These are phyloP conservation scores for Calcarisporium arbuscula DNA, from an alignment of 2,329 filamentous ascomycete species.

Conservation along the genomic window DNA sequence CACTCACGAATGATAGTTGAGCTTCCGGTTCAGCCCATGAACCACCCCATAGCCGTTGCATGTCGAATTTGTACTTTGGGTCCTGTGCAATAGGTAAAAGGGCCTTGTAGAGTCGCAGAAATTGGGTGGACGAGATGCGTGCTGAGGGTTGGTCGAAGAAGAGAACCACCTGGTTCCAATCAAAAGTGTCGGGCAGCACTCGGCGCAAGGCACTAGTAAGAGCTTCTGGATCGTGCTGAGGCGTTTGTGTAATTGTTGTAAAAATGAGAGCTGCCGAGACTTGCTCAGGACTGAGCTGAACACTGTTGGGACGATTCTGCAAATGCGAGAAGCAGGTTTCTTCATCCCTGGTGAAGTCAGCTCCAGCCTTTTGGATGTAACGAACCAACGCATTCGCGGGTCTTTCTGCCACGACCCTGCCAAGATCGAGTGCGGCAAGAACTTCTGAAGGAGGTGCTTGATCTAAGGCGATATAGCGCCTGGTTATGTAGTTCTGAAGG, in stretches of 20 bases:
- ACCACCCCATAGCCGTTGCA: conserved; percentile 87
- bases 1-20: conserved; percentile 88
- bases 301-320: conserved; percentile 42
- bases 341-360: conserved; percentile 67
- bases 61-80: conserved; percentile 54
- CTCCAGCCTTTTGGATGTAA: conserved; percentile 67
- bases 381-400: conserved; percentile 52
- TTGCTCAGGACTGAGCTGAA: conserved; percentile 73
- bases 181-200: conserved; percentile 57
- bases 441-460: conserved; percentile 63
- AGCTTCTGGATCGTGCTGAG: conserved; percentile 43
- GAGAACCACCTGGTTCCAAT: conserved; percentile 65
- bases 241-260: conserved; percentile 51
- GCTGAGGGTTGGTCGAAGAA: conserved; percentile 76
- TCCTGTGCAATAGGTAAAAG: conserved; percentile 64
- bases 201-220: conserved; percentile 58
- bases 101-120: conserved; percentile 73
- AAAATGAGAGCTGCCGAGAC: conserved; percentile 74
- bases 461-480: conserved; percentile 61
- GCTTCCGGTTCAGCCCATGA: conserved; percentile 81
- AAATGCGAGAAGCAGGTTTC: conserved; percentile 56
- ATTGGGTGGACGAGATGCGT: conserved; percentile 71
- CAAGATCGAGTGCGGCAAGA: conserved; percentile 62
- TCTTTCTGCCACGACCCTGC: conserved; percentile 56
- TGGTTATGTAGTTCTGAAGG: conserved; percentile 57